Conservation (phyloP, 768 basidiomycete species). For the Pulveroboletus sp. region DNA sequence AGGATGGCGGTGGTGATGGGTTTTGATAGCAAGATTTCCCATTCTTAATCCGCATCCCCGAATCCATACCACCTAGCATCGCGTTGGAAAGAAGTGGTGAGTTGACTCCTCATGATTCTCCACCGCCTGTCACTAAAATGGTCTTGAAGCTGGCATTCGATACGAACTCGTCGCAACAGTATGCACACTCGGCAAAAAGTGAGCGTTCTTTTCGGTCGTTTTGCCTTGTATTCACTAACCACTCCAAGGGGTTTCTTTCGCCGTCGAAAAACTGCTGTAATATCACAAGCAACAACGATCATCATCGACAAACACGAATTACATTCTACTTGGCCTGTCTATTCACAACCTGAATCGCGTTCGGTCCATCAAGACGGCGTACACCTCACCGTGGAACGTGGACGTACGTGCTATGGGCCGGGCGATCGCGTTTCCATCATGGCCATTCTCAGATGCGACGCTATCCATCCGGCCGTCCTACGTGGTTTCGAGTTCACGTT, state of each 20-base stretch:
- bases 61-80: conserved; percentile 84
- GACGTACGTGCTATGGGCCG: conserved; percentile 78
- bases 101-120: conserved; percentile 10
- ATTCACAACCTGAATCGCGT: conserved; percentile 73
- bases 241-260: conserved; percentile 64
- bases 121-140: background rate
- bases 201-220: conserved; percentile 17
- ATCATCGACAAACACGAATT: conserved; percentile 92
- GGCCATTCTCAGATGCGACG: conserved; percentile 71
- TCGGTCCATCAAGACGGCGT: conserved; percentile 62
- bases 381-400: conserved; percentile 70
- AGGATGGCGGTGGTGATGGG: conserved; percentile 1
- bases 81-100: conserved; percentile 72
- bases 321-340: conserved; percentile 91
- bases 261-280: conserved; percentile 65
- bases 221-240: background rate
- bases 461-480: conserved; percentile 61
- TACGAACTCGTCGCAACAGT: conserved; percentile 90
- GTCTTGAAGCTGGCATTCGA: conserved; percentile 67
- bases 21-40: conserved; percentile 72
- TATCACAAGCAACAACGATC: conserved; percentile 65
- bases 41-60: conserved; percentile 88
- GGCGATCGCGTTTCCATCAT: conserved; percentile 74
- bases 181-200: conserved; percentile 85
- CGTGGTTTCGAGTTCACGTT: conserved; percentile 82